Percentiles rank a stretch among this genome's conserved stretches.
Conservation (phyloP, 2,329 filamentous ascomycete genomes). For the Cylindrodendrum hubeiense region DNA sequence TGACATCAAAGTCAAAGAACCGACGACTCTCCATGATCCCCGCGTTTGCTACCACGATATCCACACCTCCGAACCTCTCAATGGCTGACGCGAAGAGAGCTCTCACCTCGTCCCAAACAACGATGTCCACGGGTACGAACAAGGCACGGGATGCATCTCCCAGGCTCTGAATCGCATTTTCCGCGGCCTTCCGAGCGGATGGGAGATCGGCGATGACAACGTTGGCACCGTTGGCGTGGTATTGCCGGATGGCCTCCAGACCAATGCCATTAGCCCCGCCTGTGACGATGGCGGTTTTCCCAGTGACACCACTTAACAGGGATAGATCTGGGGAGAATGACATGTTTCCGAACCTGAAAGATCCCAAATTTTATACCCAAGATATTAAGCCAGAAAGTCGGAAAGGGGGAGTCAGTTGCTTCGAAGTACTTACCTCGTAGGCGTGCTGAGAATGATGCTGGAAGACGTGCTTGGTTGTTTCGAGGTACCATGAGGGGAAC, state of each 20-base stretch:
- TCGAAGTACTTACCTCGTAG: no score
- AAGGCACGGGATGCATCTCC: not conserved
- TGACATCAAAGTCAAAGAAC: slow-evolving; percentile 20
- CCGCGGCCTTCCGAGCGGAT: not conserved
- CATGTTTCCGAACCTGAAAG: not conserved
- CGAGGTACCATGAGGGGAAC: no score
- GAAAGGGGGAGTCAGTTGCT: no score
- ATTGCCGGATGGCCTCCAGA: slow-evolving; percentile 6
- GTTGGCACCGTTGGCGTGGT: slow-evolving; percentile 24
- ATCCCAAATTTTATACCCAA: no score
- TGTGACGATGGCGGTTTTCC: slow-evolving; percentile 30
- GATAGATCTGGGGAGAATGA: slow-evolving; percentile 1
- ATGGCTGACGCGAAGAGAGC: slow-evolving; percentile 12
- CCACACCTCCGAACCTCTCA: slow-evolving; percentile 5
- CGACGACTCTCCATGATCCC: slow-evolving; percentile 25
- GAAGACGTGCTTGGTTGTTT: no score
- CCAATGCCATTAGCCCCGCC: slow-evolving; percentile 31
- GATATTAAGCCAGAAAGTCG: no score
- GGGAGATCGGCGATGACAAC: slow-evolving; percentile 24
- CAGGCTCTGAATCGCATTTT: not conserved
- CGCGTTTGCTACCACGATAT: slow-evolving; percentile 28
- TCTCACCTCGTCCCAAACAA: slow-evolving; percentile 14
- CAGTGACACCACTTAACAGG: not conserved
- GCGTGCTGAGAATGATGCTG: no score
- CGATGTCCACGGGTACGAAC: slow-evolving; percentile 23